phyloP scores from a whole-genome alignment of 202 grass and related monocot genomes.

The Cymbopogon flexuosus region DNA sequence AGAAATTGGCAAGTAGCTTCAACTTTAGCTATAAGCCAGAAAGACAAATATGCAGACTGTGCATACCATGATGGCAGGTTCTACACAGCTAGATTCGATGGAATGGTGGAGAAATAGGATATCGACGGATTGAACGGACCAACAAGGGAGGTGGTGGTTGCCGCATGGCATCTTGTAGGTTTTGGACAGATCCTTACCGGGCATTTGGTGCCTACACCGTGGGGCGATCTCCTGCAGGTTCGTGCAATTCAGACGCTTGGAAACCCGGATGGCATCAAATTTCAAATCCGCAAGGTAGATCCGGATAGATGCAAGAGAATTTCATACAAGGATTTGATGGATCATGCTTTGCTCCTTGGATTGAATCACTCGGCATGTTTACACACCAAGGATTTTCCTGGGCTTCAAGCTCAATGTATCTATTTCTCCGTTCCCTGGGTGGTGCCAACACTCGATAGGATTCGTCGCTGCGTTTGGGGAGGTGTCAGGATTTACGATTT shows the following conservation, averaged over 20 bases:
- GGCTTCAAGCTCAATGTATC: neutral
- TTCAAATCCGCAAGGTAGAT: neutral
- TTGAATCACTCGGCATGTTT: conserved; percentile 18
- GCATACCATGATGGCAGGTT: neutral
- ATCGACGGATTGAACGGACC: neutral
- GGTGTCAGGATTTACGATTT: neutral
- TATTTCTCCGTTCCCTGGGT: neutral
- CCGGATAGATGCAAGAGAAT: neutral
- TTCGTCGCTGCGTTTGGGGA: neutral
- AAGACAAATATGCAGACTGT: neutral
- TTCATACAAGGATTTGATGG: neutral
- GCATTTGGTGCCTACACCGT: conserved; percentile 8
- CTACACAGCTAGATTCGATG: neutral
- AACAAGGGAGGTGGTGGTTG: neutral
- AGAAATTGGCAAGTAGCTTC: neutral
- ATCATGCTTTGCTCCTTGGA: neutral
- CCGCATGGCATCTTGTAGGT: neutral
- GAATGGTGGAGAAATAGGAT: neutral
- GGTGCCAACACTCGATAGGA: neutral
- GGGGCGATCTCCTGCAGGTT: conserved; percentile 6
- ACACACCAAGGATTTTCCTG: neutral
- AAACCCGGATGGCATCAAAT: neutral
- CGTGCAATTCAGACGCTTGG: neutral
- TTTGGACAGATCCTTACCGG: neutral
- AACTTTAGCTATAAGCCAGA: neutral